Evolutionary conservation across 192 early-diverging fungal genomes (phyloP), one percentile per base, ranked within the genome.

Genomic region (Coemansia sp.): DNA sequence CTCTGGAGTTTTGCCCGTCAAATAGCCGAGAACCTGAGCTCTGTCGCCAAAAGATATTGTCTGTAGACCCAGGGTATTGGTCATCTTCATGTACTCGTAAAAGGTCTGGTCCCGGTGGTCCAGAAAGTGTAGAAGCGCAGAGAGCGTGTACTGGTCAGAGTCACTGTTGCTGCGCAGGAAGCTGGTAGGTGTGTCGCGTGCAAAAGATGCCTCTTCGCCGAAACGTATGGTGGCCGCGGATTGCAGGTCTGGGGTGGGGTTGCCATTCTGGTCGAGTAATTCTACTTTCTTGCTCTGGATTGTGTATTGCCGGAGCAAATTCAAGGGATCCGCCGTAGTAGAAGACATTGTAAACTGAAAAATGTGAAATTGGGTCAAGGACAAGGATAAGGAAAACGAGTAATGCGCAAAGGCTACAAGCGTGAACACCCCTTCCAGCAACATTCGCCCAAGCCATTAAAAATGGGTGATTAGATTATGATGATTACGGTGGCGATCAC

Each of bases 31-130:
- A 27, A 95, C 81, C 16, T 88, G 79, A 58, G 78, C 81, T 55
- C 92, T 85, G 75, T 96, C 94, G 47, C 92, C 80, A 70, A 94
- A 91, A 0, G 89, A 90, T 34, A 97, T 88, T 20, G 88, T 87
- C 29, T 86, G 87, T 40, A 90, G 81, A 5, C 86, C 87, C 63
- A 87, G 81, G 8, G 80, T 76, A 49, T 85, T 86, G 57, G 87
- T 78, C 65, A 85, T 82, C 65, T 90, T 87, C 53, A 93, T 86
- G 78, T 95, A 97, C 62, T 88, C 87, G 62, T 91, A 79, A 24
- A 92, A 90, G 64, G 88, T 88, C 60, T 89, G 75, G 43, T 88
- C 76, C 16, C 85, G 78, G 65, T 90, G 86, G 63, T 87, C 85
- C 11, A 92, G 83, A 33, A 94, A 89, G 71, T 89, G 90, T 41